phyloP scores from a whole-genome alignment of 129 eudicot species.

The Tanacetum coccineum region DNA sequence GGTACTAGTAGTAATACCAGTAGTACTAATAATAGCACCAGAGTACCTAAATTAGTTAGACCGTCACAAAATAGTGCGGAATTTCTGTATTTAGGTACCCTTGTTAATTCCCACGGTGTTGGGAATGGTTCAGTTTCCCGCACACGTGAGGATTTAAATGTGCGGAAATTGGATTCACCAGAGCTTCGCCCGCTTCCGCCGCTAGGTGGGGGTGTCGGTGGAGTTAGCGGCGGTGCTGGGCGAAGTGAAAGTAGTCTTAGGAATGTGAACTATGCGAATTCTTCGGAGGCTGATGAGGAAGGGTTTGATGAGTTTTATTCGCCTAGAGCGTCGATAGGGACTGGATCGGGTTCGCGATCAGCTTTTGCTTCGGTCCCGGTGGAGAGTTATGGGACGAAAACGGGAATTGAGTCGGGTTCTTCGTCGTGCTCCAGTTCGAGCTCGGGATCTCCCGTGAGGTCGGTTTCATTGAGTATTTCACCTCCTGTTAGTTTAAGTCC shows the following conservation, averaged over 20 bases:
- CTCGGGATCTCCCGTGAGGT: slow-evolving; percentile 55
- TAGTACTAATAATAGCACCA: not conserved
- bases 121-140: slow-evolving; percentile 8
- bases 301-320: slow-evolving; percentile 70
- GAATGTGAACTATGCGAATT: slow-evolving; percentile 26
- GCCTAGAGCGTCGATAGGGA: slow-evolving; percentile 60
- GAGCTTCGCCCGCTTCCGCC: slow-evolving; percentile 88
- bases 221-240: slow-evolving; percentile 5
- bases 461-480: slow-evolving; percentile 59
- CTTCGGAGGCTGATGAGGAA: slow-evolving; percentile 48
- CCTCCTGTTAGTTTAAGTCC: slow-evolving; percentile 70
- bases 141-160: not conserved
- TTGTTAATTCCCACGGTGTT: slow-evolving; percentile 40
- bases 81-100: slow-evolving; percentile 64
- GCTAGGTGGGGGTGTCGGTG: slow-evolving; percentile 30
- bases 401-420: slow-evolving; percentile 39
- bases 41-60: slow-evolving; percentile 42
- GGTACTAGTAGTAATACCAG: not conserved
- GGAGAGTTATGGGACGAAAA: slow-evolving; percentile 30
- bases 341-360: slow-evolving; percentile 54
- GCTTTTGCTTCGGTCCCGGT: slow-evolving; percentile 38
- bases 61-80: slow-evolving; percentile 75
- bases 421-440: slow-evolving; percentile 39
- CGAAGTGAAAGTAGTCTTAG: slow-evolving; percentile 18
- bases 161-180: slow-evolving; percentile 63